These are phyloP conservation scores for Claviceps capensis DNA, from an alignment of 2,329 filamentous ascomycete genomes.

Conservation along the genomic window DNA sequence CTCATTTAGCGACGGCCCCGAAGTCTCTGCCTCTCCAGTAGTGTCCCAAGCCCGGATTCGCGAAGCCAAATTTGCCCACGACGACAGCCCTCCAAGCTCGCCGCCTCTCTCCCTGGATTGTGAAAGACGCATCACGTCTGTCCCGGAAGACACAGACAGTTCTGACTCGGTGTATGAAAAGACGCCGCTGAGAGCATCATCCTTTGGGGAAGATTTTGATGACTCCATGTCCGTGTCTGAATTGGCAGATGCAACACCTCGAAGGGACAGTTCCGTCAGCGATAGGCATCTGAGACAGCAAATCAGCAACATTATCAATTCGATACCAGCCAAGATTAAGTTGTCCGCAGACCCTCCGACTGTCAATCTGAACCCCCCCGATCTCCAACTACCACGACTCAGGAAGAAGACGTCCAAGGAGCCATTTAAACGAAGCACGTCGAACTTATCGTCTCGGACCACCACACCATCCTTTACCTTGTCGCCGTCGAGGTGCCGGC, in stretches of 20 bases:
- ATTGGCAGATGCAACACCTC: slow-evolving; percentile 11
- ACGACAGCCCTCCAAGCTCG: slow-evolving; percentile 35
- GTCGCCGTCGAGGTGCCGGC: slow-evolving; percentile 45
- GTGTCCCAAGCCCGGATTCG: slow-evolving; percentile 16
- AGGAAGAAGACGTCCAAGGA: slow-evolving; percentile 30
- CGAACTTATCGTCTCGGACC: slow-evolving; percentile 41
- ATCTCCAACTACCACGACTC: slow-evolving; percentile 36
- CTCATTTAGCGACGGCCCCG: slow-evolving; percentile 28
- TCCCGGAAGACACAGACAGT: slow-evolving; percentile 19
- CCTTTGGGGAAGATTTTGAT: slow-evolving; percentile 34
- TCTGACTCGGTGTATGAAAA: slow-evolving; percentile 24
- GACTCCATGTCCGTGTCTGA: slow-evolving; percentile 23
- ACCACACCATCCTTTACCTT: slow-evolving; percentile 56
- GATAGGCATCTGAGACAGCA: slow-evolving; percentile 66
- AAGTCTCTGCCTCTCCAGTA: slow-evolving; percentile 30
- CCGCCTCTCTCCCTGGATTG: slow-evolving; percentile 21
- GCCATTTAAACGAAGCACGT: slow-evolving; percentile 31
- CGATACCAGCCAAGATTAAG: slow-evolving; percentile 66
- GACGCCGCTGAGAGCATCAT: slow-evolving; percentile 29
- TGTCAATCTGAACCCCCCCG: slow-evolving; percentile 44
- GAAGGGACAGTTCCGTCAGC: slow-evolving; percentile 25
- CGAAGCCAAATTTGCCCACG: slow-evolving; percentile 21
- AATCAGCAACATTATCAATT: slow-evolving; percentile 64
- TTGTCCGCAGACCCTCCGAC: slow-evolving; percentile 43
- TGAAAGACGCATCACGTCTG: slow-evolving; percentile 19